These are phyloP conservation scores for Hymenoscyphus fructigenus DNA, from an alignment of 2,329 filamentous ascomycete species.

Conservation along the genomic window DNA sequence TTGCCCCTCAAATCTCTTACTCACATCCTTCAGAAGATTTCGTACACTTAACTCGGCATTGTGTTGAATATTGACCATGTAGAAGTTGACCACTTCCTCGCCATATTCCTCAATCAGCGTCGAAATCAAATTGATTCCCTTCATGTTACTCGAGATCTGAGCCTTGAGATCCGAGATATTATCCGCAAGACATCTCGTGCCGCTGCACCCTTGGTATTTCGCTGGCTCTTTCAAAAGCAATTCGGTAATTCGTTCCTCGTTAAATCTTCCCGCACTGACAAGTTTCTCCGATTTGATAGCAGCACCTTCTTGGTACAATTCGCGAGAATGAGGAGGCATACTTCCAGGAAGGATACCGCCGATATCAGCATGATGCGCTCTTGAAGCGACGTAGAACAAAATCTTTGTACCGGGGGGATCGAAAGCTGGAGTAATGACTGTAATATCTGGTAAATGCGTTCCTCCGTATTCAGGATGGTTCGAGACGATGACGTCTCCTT, in stretches of 20 bases:
- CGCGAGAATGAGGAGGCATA: slow-evolving; percentile 75
- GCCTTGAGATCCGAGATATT: slow-evolving; percentile 86
- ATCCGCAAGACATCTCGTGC: slow-evolving; percentile 75
- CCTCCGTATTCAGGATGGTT: slow-evolving; percentile 85
- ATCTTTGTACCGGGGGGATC: slow-evolving; percentile 53
- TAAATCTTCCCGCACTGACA: slow-evolving; percentile 73
- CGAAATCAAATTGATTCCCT: slow-evolving; percentile 76
- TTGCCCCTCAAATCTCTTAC: slow-evolving; percentile 64
- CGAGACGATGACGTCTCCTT: slow-evolving; percentile 77
- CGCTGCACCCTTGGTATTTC: slow-evolving; percentile 71
- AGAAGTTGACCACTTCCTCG: slow-evolving; percentile 74
- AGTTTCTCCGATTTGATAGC: slow-evolving; percentile 67
- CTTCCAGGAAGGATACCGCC: slow-evolving; percentile 79
- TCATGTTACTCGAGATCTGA: slow-evolving; percentile 83
- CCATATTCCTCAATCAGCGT: slow-evolving; percentile 76
- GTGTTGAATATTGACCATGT: slow-evolving; percentile 79
- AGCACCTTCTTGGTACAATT: slow-evolving; percentile 64
- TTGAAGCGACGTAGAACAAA: slow-evolving; percentile 32
- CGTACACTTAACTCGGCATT: slow-evolving; percentile 78
- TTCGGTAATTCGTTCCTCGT: slow-evolving; percentile 73
- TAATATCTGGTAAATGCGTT: slow-evolving; percentile 82
- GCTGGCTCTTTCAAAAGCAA: slow-evolving; percentile 69
- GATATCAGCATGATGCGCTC: slow-evolving; percentile 79
- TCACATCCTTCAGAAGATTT: slow-evolving; percentile 69
- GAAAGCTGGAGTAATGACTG: slow-evolving; percentile 78